Conservation (phyloP, 2,329 filamentous ascomycete species). For the Dothideomycetidae sp. region DNA sequence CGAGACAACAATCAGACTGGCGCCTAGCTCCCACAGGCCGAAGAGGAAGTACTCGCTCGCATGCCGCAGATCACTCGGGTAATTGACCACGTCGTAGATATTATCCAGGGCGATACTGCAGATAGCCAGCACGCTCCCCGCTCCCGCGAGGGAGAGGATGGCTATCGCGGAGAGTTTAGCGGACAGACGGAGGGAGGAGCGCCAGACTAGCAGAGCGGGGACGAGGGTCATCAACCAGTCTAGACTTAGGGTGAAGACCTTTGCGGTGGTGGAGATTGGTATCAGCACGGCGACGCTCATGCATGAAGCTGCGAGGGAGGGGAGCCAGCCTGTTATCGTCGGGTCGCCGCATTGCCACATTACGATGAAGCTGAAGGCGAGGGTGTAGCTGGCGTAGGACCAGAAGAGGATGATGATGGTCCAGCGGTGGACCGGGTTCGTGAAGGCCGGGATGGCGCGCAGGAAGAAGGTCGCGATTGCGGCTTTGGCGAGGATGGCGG, state of each 20-base stretch:
- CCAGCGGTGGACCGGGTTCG: conserved; percentile 2
- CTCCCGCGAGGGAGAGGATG: conserved; percentile 21
- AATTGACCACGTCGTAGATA: neutral
- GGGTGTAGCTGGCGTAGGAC: conserved; percentile 2
- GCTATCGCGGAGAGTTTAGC: conserved; percentile 30
- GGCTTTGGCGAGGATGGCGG: conserved; percentile 5
- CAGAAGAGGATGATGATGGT: conserved; percentile 6
- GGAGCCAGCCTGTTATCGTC: neutral
- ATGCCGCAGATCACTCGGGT: neutral
- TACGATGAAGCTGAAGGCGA: conserved; percentile 2
- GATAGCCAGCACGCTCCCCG: conserved; percentile 17
- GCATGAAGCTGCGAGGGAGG: neutral
- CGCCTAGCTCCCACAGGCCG: conserved; percentile 6
- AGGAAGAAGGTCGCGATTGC: conserved; percentile 8
- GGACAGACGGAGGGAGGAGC: conserved; percentile 26
- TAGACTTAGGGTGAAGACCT: neutral
- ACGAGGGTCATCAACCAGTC: conserved; percentile 25
- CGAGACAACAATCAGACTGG: conserved; percentile 5
- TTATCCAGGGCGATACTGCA: neutral
- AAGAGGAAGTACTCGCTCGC: neutral
- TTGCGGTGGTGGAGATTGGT: neutral
- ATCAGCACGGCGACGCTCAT: neutral
- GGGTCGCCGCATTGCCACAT: conserved; percentile 9
- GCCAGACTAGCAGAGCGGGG: conserved; percentile 27
- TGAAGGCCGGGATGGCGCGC: conserved; percentile 1